These are phyloP conservation scores for Debaryomyces castellii DNA, from an alignment of 805 yeast species.

Conservation along the genomic window DNA sequence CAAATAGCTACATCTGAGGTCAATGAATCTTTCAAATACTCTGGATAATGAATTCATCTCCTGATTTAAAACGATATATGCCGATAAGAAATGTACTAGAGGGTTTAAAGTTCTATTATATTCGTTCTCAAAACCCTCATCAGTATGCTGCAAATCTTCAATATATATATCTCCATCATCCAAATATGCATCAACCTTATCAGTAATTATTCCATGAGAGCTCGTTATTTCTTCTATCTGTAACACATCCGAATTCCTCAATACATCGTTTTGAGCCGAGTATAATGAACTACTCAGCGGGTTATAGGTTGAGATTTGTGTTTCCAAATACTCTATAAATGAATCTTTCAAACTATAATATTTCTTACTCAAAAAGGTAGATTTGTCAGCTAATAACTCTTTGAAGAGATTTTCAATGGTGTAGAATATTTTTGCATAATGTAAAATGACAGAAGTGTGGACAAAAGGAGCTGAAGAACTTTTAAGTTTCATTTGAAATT, in stretches of 20 bases:
- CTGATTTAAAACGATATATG: slow-evolving; percentile 29
- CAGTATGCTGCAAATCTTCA: not conserved
- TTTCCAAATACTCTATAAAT: slow-evolving; percentile 24
- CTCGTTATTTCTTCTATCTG: slow-evolving; percentile 13
- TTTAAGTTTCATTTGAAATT: slow-evolving; percentile 28
- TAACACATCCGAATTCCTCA: slow-evolving; percentile 1
- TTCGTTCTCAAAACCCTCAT: not conserved
- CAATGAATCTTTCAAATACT: slow-evolving; percentile 21
- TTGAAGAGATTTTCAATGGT: slow-evolving; percentile 25
- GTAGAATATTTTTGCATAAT: slow-evolving; percentile 34
- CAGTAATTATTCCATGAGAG: not conserved
- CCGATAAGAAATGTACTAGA: slow-evolving; percentile 29
- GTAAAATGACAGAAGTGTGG: slow-evolving; percentile 27
- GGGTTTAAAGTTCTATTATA: slow-evolving; percentile 17
- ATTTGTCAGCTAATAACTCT: slow-evolving; percentile 11
- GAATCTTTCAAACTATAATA: slow-evolving; percentile 21
- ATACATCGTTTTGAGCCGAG: slow-evolving; percentile 16
- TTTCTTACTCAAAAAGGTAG: slow-evolving; percentile 10
- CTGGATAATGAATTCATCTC: slow-evolving; percentile 16
- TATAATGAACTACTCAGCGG: slow-evolving; percentile 12
- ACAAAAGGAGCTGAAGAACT: slow-evolving; percentile 11
- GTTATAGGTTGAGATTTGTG: slow-evolving; percentile 22
- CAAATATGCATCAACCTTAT: slow-evolving; percentile 5
- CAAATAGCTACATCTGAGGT: slow-evolving; percentile 22
- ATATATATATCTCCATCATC: slow-evolving; percentile 5